Conservation (phyloP, 2,329 filamentous ascomycete genomes). For the Neonectria punicea region DNA sequence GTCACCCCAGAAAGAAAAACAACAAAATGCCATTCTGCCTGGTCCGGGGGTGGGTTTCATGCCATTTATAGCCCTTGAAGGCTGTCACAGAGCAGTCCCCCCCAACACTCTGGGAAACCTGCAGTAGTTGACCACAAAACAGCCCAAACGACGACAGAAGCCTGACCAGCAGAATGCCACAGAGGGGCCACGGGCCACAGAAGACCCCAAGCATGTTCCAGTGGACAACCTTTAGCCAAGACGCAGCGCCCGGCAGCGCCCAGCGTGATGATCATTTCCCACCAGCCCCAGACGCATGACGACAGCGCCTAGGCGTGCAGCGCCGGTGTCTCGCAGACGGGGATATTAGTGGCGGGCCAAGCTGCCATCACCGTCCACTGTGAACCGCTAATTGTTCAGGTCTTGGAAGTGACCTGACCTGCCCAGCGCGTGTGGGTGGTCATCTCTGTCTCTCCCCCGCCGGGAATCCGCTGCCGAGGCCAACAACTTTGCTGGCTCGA, state of each 20-base stretch:
- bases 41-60: constrained; percentile 11
- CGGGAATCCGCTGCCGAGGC: neutral
- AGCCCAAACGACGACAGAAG: too few species aligned
- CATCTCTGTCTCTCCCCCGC: neutral
- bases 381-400: constrained; percentile 33
- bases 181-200: neutral
- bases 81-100: constrained; percentile 16
- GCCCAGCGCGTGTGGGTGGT: neutral
- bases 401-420: constrained; percentile 27
- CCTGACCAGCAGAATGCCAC: constrained; percentile 3
- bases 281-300: constrained; percentile 33
- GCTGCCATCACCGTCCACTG: constrained; percentile 7
- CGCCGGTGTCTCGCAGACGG: constrained; percentile 35
- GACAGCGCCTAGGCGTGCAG: constrained; percentile 36
- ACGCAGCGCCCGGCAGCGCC: neutral
- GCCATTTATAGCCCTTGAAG: constrained; percentile 21
- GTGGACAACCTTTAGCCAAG: neutral
- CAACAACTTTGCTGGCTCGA: constrained; percentile 3
- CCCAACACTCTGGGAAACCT: constrained; percentile 23
- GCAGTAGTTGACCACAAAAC: neutral
- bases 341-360: constrained; percentile 34
- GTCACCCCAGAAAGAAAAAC: constrained; percentile 2
- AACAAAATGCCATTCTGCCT: neutral
- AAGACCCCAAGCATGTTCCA: neutral
- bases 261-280: constrained; percentile 26